Percentiles rank a stretch among this genome's conserved stretches.
phyloP scores from a whole-genome alignment of 192 early-diverging fungal genomes.

The Backusella circina region DNA sequence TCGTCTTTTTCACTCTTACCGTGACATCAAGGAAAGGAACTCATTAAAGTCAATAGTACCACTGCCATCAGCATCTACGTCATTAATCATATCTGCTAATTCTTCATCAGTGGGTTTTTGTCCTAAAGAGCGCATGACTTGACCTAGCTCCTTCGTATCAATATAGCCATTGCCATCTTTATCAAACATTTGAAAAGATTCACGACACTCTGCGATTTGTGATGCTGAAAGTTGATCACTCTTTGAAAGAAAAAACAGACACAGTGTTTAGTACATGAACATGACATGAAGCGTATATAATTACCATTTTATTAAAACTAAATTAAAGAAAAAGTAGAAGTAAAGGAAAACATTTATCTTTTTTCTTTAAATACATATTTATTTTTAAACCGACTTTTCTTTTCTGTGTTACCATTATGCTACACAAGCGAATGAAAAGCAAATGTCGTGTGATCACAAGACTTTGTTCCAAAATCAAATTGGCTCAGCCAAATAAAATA shows the following conservation, averaged over 20 bases:
- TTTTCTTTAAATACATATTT: not conserved
- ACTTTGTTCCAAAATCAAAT: not conserved
- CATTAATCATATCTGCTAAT: constrained; percentile 69
- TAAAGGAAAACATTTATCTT: not conserved
- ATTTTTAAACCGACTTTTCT: not conserved
- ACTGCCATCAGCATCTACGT: constrained; percentile 64
- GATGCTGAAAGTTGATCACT: constrained; percentile 67
- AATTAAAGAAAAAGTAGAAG: not conserved
- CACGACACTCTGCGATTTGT: constrained; percentile 67
- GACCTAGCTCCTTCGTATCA: constrained; percentile 70
- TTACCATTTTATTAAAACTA: constrained; percentile 3
- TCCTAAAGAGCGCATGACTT: constrained; percentile 70
- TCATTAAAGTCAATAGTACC: constrained; percentile 69
- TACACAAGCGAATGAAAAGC: not conserved
- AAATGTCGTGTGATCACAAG: not conserved
- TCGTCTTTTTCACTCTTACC: constrained; percentile 5
- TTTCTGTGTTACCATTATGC: not conserved
- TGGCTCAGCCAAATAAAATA: not conserved
- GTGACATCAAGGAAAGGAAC: constrained; percentile 57
- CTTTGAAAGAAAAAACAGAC: constrained; percentile 9
- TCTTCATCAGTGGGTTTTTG: constrained; percentile 79
- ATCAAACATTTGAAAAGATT: constrained; percentile 86
- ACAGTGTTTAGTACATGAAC: not conserved
- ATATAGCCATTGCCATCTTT: constrained; percentile 76
- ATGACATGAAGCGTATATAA: not conserved